Evolutionary conservation across 2,329 filamentous ascomycete genomes (phyloP), one percentile per base, ranked within the genome.

Genomic region (Pseudogymnoascus sp.): DNA sequence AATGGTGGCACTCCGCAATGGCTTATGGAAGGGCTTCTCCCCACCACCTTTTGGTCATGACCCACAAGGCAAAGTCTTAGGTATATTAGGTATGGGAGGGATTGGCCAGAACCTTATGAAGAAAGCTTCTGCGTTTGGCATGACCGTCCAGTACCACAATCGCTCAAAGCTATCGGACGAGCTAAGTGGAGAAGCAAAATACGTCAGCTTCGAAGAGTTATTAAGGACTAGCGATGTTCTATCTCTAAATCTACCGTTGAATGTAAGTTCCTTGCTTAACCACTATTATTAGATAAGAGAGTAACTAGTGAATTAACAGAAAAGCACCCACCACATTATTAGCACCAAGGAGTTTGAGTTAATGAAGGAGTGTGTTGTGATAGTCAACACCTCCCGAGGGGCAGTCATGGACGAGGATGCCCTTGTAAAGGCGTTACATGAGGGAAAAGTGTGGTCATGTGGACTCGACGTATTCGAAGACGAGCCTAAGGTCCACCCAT

Each of bases 381-480:
- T 95, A 24, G 81, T 95, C 68, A 95, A 95, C 76, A 93, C 90
- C 0, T 89, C 90, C 6, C 84, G 90, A 31, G 90, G 90, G 19
- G 88, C 89, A 53, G 83, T 95, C 66, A 88, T 95, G 69, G 88
- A 95, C 71, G 90, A 95, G 73, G 84, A 80, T 10, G 91, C 90
- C 2, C 82, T 95, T 11, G 90, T 92, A 5, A 78, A 85, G 33
- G 89, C 89, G 1, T 80, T 95, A 4, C 82, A 87, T n/a, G 88
- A 88, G 14, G 69, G 70, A 2, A 84, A 85, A 65, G 88, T 95
- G 40, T 81, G 81, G 64, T 87, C 84, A 33, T 87, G 80, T 12
- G 91, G 90, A 1, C 79, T 96, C 6, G 90, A 95, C 73, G 90
- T 95, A 60, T 95, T 86, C 72, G 90, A 95, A 72, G 80, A 91